Conservation (phyloP, 129 eudicot genomes). For the Rutidosis leptorrhynchoides region DNA sequence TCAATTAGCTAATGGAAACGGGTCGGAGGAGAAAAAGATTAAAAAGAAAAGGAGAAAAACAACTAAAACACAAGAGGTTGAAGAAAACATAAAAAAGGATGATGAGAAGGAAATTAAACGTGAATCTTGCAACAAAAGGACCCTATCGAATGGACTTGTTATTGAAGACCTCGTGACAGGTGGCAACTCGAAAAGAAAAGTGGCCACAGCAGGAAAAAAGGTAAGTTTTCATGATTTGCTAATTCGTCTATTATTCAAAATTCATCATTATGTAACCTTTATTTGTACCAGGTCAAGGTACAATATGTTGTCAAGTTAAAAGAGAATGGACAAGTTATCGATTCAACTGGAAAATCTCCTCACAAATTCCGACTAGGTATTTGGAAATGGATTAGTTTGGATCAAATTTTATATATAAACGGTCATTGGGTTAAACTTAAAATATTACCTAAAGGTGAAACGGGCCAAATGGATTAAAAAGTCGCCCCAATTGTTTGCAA, state of each 20-base stretch:
- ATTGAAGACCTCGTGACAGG: slow-evolving; percentile 56
- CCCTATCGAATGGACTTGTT: slow-evolving; percentile 64
- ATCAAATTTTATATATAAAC: neutral
- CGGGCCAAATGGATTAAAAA: neutral
- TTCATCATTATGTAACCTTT: slow-evolving; percentile 3
- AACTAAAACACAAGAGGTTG: slow-evolving; percentile 37
- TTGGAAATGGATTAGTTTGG: neutral
- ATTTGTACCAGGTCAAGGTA: slow-evolving; percentile 61
- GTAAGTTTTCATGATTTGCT: slow-evolving; percentile 33
- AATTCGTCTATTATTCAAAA: neutral
- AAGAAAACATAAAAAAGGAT: slow-evolving; percentile 29
- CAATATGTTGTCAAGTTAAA: slow-evolving; percentile 58
- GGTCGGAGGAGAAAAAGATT: slow-evolving; percentile 42
- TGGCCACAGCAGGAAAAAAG: slow-evolving; percentile 72
- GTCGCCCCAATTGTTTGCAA: neutral
- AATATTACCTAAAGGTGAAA: neutral
- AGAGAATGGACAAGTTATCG: slow-evolving; percentile 62
- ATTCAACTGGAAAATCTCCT: slow-evolving; percentile 65
- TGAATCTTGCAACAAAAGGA: slow-evolving; percentile 38
- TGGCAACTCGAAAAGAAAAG: slow-evolving; percentile 66
- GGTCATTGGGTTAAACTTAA: neutral
- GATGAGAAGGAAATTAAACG: slow-evolving; percentile 29
- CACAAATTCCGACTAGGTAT: slow-evolving; percentile 73
- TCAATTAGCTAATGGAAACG: slow-evolving; percentile 34
- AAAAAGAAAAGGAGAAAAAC: slow-evolving; percentile 55